phyloP scores from a whole-genome alignment of 1,284 basidiomycete genomes.

The Xanthoconium separans region DNA sequence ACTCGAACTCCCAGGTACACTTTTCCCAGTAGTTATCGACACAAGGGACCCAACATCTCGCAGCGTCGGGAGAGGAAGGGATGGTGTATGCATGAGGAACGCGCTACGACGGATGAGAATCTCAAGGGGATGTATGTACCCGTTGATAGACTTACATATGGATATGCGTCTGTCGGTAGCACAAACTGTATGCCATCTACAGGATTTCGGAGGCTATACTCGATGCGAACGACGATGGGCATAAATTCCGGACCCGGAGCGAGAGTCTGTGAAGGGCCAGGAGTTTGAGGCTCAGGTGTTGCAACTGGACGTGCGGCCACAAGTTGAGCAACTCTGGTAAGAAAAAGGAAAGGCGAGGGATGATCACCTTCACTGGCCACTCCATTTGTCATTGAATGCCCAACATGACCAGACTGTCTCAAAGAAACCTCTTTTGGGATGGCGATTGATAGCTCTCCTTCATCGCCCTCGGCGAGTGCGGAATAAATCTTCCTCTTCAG shows the following conservation, averaged over 20 bases:
- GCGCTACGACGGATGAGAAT: conserved; percentile 50
- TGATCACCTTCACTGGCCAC: conserved; percentile 48
- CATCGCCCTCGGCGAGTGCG: conserved; percentile 85
- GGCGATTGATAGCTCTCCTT: conserved; percentile 91
- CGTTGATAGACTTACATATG: conserved; percentile 65
- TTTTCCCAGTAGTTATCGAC: conserved; percentile 95
- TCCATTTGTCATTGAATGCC: conserved; percentile 40
- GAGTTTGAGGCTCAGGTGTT: conserved; percentile 77
- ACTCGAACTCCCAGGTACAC: conserved; percentile 98
- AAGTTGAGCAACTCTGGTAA: conserved; percentile 10
- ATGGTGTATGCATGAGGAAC: conserved; percentile 93
- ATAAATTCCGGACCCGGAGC: conserved; percentile 63
- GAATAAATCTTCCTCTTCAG: conserved; percentile 92
- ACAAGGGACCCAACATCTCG: conserved; percentile 97
- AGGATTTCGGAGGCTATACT: conserved; percentile 79
- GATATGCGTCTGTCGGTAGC: conserved; percentile 74
- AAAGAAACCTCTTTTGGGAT: conserved; percentile 82
- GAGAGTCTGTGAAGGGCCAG: conserved; percentile 49
- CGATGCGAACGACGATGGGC: conserved; percentile 75
- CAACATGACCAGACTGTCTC: conserved; percentile 52
- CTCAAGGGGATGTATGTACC: conserved; percentile 17
- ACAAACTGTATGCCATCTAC: conserved; percentile 88
- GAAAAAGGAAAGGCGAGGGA: background rate
- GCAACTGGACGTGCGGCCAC: conserved; percentile 44
- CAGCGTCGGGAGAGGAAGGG: conserved; percentile 85